Evolutionary conservation across 345 rosid genomes (phyloP).

Genomic region (Gossypium ekmanianum): DNA sequence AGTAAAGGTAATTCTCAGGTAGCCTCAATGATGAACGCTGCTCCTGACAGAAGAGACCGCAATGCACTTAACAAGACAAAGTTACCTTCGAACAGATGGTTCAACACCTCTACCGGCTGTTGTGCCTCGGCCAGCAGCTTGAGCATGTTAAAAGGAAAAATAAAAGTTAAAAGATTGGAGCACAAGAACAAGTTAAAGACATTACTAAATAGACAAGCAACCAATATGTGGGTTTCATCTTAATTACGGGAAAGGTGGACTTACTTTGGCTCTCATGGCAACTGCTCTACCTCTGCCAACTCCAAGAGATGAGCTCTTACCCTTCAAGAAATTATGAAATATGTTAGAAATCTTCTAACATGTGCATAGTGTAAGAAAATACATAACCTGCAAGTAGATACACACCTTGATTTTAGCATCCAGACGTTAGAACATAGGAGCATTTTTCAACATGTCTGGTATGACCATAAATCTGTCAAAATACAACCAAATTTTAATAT

Average conservation of each 20-base stretch:
- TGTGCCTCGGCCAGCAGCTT: conserved; percentile 76
- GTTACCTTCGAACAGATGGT: conserved; percentile 68
- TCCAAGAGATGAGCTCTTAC: conserved; percentile 81
- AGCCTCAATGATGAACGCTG: conserved; percentile 3
- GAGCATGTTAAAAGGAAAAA: conserved; percentile 35
- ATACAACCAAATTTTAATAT: neutral
- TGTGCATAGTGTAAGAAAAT: neutral
- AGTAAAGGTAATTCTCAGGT: conserved; percentile 1
- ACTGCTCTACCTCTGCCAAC: conserved; percentile 89
- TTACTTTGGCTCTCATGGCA: conserved; percentile 84
- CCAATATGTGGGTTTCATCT: neutral
- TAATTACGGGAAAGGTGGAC: conserved; percentile 19
- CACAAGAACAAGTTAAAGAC: neutral
- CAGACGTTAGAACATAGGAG: conserved; percentile 92
- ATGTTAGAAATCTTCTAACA: neutral
- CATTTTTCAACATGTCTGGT: conserved; percentile 96
- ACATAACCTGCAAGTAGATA: conserved; percentile 5
- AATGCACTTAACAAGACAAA: neutral
- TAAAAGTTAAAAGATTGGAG: neutral
- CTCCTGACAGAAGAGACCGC: neutral
- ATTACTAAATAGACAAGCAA: neutral
- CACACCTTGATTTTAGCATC: conserved; percentile 78
- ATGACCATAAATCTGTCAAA: conserved; percentile 87
- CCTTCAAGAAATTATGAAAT: conserved; percentile 44
- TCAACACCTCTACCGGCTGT: conserved; percentile 67